A percentile compares a stretch with the other conserved stretches of the same genome.
Conservation (phyloP, 75 land plant genomes). For the Picea sitchensis region DNA sequence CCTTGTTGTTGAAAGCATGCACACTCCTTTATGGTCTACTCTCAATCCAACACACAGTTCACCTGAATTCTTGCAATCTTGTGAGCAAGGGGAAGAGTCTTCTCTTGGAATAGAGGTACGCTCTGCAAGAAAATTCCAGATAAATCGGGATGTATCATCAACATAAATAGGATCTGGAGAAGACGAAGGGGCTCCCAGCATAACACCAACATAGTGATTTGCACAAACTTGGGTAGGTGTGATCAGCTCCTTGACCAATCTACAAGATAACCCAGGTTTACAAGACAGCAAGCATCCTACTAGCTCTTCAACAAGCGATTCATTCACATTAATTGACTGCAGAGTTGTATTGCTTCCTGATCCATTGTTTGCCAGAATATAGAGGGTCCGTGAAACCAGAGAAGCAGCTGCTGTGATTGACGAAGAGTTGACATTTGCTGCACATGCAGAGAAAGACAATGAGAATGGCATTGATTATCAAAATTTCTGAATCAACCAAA, state of each 20-base stretch:
- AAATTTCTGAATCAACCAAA: neutral
- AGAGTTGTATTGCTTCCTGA: conserved; percentile 23
- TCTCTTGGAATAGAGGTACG: conserved; percentile 42
- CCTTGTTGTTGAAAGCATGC: conserved; percentile 90
- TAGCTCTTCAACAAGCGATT: conserved; percentile 73
- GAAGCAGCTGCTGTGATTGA: conserved; percentile 78
- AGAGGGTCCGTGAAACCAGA: conserved; percentile 75
- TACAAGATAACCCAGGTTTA: conserved; percentile 81
- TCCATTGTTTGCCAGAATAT: conserved; percentile 54
- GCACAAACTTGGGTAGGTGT: conserved; percentile 55
- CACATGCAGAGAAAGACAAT: conserved; percentile 2
- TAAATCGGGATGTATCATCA: conserved; percentile 74
- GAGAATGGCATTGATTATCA: neutral
- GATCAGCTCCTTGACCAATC: conserved; percentile 65
- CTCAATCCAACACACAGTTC: conserved; percentile 81
- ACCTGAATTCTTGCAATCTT: conserved; percentile 46
- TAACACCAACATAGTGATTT: conserved; percentile 91
- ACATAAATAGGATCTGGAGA: conserved; percentile 34
- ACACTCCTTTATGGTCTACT: conserved; percentile 54
- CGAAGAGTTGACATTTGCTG: conserved; percentile 73
- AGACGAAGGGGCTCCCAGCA: conserved; percentile 59
- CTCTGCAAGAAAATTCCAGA: conserved; percentile 95
- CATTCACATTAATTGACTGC: conserved; percentile 57
- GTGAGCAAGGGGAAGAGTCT: conserved; percentile 39
- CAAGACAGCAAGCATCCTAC: conserved; percentile 65